Base-by-base conservation (phyloP, 768 basidiomycete genomes). In the Leucocoprinus birnbaumii region DNA sequence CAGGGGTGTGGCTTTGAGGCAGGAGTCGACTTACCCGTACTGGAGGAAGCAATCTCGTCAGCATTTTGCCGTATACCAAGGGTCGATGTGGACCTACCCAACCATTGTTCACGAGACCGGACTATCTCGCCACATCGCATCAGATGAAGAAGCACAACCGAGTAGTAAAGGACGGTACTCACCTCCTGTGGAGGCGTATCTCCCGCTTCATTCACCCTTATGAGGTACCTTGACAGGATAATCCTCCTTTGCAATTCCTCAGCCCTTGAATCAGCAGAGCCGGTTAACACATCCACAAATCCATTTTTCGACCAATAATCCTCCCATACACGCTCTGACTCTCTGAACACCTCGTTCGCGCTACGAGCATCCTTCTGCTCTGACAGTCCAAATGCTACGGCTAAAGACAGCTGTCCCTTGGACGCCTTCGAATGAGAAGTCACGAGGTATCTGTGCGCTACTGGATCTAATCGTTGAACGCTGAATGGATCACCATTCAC, bases 131-230 rank as follows among this genome's bases (percentile, higher is more conserved):
- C 27, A 11, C 3, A 45, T 11, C 1, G 16, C 8, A 13, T 14
- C 31, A 25, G 35, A 31, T 35, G 14, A n/a, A 35, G 18, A 37
- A 35, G n/a, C 5, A 24, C 16, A 42, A 22, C 22, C 7, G 19
- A 26, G 18, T 21, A 13, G 7, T 5, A 47, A 14, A 24, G n/a
- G n/a, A n/a, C n/a, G n/a, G n/a, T n/a, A 59, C 73, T 51, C 60
- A 81, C 81, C 73, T 85, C 82, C 59, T 85, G 83, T 3, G 82
- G 79, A 2, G 82, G 82, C 11, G 65, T 68, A 60, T 80, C 74
- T 1, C 80, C 80, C 3, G 82, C 83, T 61, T 80, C 81, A 57
- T 85, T 85, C 9, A 83, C 80, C 24, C 77, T 70, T 74, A 84
- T 74, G 55, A 83, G 65, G 63, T 84, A 83, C 40, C 80, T 70